Percentiles rank a stretch among this genome's conserved stretches.
These are phyloP conservation scores for Sugiyamaella marilandica DNA, from an alignment of 805 yeast genomes.

Conservation along the genomic window DNA sequence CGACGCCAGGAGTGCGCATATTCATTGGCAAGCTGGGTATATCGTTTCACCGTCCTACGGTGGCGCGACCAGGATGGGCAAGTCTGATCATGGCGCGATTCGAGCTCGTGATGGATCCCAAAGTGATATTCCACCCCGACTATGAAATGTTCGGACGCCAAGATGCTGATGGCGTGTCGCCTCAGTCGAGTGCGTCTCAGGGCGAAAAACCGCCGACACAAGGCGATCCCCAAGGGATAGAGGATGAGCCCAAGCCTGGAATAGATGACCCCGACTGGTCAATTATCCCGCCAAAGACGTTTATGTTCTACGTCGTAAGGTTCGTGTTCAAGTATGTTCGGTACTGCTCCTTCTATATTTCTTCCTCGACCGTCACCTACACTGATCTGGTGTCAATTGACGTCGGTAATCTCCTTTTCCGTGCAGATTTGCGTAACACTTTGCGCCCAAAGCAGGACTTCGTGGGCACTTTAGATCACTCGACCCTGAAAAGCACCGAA, in stretches of 20 bases:
- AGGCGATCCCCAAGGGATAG: neutral
- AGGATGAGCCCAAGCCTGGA: neutral
- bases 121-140: slow-evolving; percentile 15
- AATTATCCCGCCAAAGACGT: slow-evolving; percentile 22
- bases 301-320: slow-evolving; percentile 19
- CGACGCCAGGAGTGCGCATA: slow-evolving; percentile 33
- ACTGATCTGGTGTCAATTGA: slow-evolving; percentile 27
- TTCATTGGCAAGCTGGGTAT: slow-evolving; percentile 34
- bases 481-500: slow-evolving; percentile 26
- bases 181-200: neutral
- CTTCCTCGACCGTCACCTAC: slow-evolving; percentile 25
- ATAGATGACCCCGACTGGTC: slow-evolving; percentile 21
- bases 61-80: slow-evolving; percentile 39
- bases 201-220: neutral
- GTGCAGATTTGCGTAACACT: slow-evolving; percentile 30
- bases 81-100: slow-evolving; percentile 31
- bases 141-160: slow-evolving; percentile 7
- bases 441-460: slow-evolving; percentile 25
- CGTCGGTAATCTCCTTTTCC: slow-evolving; percentile 26
- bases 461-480: slow-evolving; percentile 34
- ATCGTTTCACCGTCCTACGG: slow-evolving; percentile 37
- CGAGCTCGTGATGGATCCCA: slow-evolving; percentile 31
- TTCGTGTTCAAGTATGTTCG: slow-evolving; percentile 20
- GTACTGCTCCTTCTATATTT: slow-evolving; percentile 27
- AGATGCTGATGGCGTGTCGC: slow-evolving; percentile 3